Conservation (phyloP, 2,329 filamentous ascomycete genomes). For the Zelopaecilomyces penicillatus region DNA sequence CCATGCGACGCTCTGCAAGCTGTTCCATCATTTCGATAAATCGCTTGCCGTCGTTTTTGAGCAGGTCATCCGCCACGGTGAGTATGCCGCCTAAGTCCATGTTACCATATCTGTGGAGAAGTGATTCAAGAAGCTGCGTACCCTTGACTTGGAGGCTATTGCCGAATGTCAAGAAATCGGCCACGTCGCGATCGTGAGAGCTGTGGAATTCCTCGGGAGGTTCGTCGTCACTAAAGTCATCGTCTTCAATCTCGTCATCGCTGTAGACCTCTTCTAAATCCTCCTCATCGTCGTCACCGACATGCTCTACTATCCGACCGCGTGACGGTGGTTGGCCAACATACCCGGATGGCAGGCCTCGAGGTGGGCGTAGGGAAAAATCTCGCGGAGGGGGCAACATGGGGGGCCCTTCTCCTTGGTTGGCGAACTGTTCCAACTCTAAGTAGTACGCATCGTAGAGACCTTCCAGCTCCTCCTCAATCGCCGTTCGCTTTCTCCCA, state of each 20-base stretch:
- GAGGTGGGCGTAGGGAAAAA: slow-evolving; percentile 50
- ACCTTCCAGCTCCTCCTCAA: slow-evolving; percentile 95
- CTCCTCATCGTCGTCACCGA: slow-evolving; percentile 48
- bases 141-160: slow-evolving; percentile 92
- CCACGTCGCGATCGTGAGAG: slow-evolving; percentile 54
- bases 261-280: slow-evolving; percentile 43
- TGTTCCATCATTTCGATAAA: slow-evolving; percentile 99
- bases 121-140: slow-evolving; percentile 42
- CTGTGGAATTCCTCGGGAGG: slow-evolving; percentile 60
- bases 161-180: slow-evolving; percentile 95
- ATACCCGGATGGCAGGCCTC: slow-evolving; percentile 50
- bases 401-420: slow-evolving; percentile 64
- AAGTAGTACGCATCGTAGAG: slow-evolving; percentile 98
- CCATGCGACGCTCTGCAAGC: slow-evolving; percentile 93
- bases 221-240: slow-evolving; percentile 58
- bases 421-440: slow-evolving; percentile 94
- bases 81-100: slow-evolving; percentile 78
- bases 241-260: slow-evolving; percentile 48
- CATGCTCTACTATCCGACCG: slow-evolving; percentile 63
- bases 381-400: slow-evolving; percentile 45
- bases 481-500: slow-evolving; percentile 89
- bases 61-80: slow-evolving; percentile 93
- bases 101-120: slow-evolving; percentile 38
- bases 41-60: slow-evolving; percentile 98
- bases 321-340: slow-evolving; percentile 62